Conservation (phyloP, 2,329 filamentous ascomycete genomes). For the Cladosporium sphaerospermum region DNA sequence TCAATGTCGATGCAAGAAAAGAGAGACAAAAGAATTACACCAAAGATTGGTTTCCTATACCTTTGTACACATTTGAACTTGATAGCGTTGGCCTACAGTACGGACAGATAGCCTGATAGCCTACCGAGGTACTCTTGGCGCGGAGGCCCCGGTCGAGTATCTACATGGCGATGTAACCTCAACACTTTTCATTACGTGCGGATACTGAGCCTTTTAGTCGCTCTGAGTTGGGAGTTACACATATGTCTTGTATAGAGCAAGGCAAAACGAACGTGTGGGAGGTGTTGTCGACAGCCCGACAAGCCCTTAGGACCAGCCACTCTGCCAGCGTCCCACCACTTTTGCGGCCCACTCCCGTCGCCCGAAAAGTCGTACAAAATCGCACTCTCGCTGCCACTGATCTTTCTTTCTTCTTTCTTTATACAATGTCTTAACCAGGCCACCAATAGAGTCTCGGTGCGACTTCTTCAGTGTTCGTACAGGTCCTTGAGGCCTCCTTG, state of each 20-base stretch:
- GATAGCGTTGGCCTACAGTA: not conserved
- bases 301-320: not conserved
- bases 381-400: constrained; percentile 4
- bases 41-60: too few relatives aligned
- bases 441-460: constrained; percentile 99
- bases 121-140: not conserved
- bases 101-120: not conserved
- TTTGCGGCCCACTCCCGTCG: not conserved
- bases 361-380: constrained; percentile 4
- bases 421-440: constrained; percentile 71
- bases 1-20: too few relatives aligned
- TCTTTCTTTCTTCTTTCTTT: constrained; percentile 41
- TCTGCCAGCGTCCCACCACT: not conserved
- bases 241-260: too few relatives aligned
- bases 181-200: too few relatives aligned
- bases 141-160: too few relatives aligned
- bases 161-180: too few relatives aligned
- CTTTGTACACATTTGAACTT: not conserved
- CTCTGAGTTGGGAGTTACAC: too few relatives aligned
- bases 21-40: too few relatives aligned
- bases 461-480: constrained; percentile 86
- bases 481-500: constrained; percentile 71
- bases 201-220: too few relatives aligned
- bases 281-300: too few relatives aligned
- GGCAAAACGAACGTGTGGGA: too few relatives aligned